Base-by-base conservation (phyloP, 352 stramenopile species). In the Thraustochytrium sp. region DNA sequence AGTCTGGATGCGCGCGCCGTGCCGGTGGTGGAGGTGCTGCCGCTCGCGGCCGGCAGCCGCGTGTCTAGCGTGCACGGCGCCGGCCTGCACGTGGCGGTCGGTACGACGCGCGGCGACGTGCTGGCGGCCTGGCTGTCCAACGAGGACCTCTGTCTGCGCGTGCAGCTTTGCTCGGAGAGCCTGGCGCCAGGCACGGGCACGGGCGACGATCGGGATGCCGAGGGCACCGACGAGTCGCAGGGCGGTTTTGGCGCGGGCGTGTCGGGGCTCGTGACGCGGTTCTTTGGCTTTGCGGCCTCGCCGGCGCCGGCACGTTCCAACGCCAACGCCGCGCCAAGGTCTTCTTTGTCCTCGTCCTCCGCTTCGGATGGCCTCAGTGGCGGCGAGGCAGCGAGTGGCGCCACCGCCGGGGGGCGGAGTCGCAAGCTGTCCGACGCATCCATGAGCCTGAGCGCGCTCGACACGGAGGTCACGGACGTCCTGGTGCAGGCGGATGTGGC, bases 111-210 rank as follows among this genome's bases (percentile, higher is more conserved):
- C 16, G 59, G 59, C 59, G 40, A 72, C 59, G 31, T 72, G 13
- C 46, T 72, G 8, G 59, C 46, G 1, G 59, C 31, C 9, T 72
- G 59, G 59, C 40, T 72, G 13, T 72, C 59, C 0, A 21, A 21
- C 40, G 59, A 72, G 59, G 59, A 72, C n/a, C 59, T 72, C 36
- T 72, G 59, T 44, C 59, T 72, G 34, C 59, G 46, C 59, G 59
- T 72, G 8, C 42, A 72, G 59, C 34, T 44, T 26, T 72, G 59
- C 59, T 44, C 59, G 8, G 59, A 72, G 40, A 46, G 26, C 59
- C 2, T 72, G 11, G 26, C 59, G 36, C 26, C 18, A 55, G 16
- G 26, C 9, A 21, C 59, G 21, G 16, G 26, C 26, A 46, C 36
- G 36, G 59, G 46, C 16, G 26, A 72, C 0, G 11, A n/a, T n/a